These are phyloP conservation scores for Stemphylium lycopersici DNA, from an alignment of 2,329 filamentous ascomycete species.

Conservation along the genomic window DNA sequence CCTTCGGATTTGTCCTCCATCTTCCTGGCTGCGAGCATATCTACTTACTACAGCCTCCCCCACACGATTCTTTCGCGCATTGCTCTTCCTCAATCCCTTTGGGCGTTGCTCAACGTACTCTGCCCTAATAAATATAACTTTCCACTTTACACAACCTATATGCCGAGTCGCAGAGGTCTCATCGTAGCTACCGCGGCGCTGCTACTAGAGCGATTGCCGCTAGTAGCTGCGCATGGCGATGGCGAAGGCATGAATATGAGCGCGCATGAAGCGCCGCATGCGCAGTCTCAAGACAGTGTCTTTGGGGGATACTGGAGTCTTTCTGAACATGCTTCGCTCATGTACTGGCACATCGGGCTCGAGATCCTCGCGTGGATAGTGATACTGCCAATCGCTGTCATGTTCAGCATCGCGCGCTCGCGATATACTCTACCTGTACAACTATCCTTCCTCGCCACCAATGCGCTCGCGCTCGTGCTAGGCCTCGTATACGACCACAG, in stretches of 20 bases:
- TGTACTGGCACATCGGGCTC: slow-evolving; percentile 72
- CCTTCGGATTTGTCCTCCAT: slow-evolving; percentile 4
- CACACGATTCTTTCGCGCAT: neutral
- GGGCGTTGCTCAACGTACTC: neutral
- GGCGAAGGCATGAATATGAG: slow-evolving; percentile 38
- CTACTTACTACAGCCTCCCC: neutral
- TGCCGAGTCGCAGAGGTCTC: slow-evolving; percentile 31
- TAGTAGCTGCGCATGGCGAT: slow-evolving; percentile 51
- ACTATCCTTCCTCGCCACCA: slow-evolving; percentile 57
- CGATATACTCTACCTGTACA: slow-evolving; percentile 73
- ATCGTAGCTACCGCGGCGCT: slow-evolving; percentile 44
- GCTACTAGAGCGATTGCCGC: slow-evolving; percentile 49
- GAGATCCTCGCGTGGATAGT: slow-evolving; percentile 77
- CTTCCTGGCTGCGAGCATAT: slow-evolving; percentile 5
- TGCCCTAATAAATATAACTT: neutral
- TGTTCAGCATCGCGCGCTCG: slow-evolving; percentile 84
- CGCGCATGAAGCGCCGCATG: slow-evolving; percentile 29
- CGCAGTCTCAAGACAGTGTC: slow-evolving; percentile 21
- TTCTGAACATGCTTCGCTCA: slow-evolving; percentile 59
- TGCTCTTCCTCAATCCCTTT: neutral
- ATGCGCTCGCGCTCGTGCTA: slow-evolving; percentile 50
- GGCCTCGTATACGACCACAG: slow-evolving; percentile 70
- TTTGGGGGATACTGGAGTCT: slow-evolving; percentile 65
- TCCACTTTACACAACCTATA: slow-evolving; percentile 26
- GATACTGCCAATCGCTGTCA: slow-evolving; percentile 74